These are phyloP conservation scores for Candida maesae DNA, from an alignment of 805 yeast genomes.

Conservation along the genomic window DNA sequence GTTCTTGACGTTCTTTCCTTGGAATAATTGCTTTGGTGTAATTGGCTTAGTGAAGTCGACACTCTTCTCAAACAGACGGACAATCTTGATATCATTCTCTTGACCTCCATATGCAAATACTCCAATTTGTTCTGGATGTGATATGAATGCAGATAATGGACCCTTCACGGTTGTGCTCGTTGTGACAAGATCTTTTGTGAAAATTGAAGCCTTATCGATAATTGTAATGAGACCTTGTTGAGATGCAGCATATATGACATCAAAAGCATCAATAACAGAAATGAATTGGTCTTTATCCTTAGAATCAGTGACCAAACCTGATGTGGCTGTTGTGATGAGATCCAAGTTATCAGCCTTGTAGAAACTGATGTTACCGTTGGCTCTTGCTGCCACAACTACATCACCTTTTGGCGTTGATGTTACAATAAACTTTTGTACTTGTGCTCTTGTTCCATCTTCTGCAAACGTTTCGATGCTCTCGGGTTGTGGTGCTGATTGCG, in stretches of 20 bases:
- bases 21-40: conserved; percentile 43
- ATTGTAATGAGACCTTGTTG: conserved; percentile 34
- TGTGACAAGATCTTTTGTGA: conserved; percentile 11
- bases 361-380: conserved; percentile 40
- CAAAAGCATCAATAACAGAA: conserved; percentile 29
- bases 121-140: conserved; percentile 45
- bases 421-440: conserved; percentile 37
- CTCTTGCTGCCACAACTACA: conserved; percentile 42
- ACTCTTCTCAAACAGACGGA: conserved; percentile 18
- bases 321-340: conserved; percentile 16
- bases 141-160: conserved; percentile 45
- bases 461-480: conserved; percentile 44
- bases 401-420: conserved; percentile 31
- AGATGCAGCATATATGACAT: conserved; percentile 31
- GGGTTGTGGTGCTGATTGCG: conserved; percentile 63
- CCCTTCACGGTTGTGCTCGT: conserved; percentile 35
- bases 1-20: conserved; percentile 80
- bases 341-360: conserved; percentile 32
- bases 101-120: conserved; percentile 83
- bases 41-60: conserved; percentile 24
- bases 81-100: conserved; percentile 64
- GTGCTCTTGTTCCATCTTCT: conserved; percentile 36
- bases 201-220: conserved; percentile 21
- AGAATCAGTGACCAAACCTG: conserved; percentile 11
- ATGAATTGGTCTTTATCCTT: conserved; percentile 35